phyloP scores from a whole-genome alignment of 139 green algal species.

The Chlamydomonas incerta region DNA sequence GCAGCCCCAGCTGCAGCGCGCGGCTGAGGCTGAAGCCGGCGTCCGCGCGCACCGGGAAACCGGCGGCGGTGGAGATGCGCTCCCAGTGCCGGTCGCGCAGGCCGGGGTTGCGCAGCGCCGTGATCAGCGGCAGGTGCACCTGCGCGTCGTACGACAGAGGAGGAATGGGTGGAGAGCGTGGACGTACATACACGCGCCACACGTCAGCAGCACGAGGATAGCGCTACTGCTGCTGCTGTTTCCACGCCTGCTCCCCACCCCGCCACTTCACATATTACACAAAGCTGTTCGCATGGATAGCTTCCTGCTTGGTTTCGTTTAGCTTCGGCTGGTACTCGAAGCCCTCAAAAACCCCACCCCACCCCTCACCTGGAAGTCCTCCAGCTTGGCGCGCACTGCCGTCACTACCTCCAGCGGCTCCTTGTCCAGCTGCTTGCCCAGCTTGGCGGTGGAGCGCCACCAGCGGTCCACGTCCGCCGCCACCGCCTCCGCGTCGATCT shows the following conservation, averaged over 20 bases:
- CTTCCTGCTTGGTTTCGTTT: background rate
- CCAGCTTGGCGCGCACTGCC: slow-evolving; percentile 63
- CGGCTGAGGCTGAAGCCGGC: slow-evolving; percentile 73
- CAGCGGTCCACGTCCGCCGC: slow-evolving; percentile 70
- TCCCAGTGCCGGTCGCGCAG: slow-evolving; percentile 76
- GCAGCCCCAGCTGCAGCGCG: slow-evolving; percentile 77
- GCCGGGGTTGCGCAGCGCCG: slow-evolving; percentile 78
- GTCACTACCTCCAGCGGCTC: slow-evolving; percentile 41
- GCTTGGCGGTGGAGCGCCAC: slow-evolving; percentile 66
- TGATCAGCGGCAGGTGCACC: slow-evolving; percentile 76
- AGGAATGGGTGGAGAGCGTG: too few species aligned
- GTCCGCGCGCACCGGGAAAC: slow-evolving; percentile 76
- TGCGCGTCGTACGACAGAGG: background rate
- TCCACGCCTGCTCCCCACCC: too few species aligned
- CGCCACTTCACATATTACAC: too few species aligned
- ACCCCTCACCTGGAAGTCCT: slow-evolving; percentile 71
- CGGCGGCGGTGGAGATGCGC: slow-evolving; percentile 68
- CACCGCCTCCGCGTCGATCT: slow-evolving; percentile 79
- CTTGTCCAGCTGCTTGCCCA: slow-evolving; percentile 59
- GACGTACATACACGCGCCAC: too few species aligned
- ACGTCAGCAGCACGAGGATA: too few species aligned
- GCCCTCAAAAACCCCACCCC: background rate
- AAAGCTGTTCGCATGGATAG: too few species aligned
- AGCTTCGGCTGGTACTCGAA: too few species aligned
- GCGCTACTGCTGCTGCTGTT: too few species aligned